Base-by-base conservation (phyloP, 2,329 filamentous ascomycete genomes). In the Ophiostoma triangulosporum region DNA sequence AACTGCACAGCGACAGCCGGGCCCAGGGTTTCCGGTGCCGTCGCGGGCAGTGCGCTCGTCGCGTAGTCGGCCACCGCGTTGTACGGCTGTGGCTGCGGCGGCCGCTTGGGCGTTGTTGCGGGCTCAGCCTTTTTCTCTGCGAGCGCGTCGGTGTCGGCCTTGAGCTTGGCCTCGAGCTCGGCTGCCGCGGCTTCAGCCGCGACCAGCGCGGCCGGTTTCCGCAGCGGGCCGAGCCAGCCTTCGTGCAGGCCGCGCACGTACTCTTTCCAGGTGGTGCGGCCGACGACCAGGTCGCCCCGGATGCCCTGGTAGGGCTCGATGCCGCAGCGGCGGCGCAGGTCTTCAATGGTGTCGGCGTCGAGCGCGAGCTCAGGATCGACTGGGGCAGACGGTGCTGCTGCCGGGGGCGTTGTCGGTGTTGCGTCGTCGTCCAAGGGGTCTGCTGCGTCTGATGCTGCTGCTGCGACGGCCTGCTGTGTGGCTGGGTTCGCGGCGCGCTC, bases 181-280 rank as follows among this genome's bases (percentile, higher is more conserved):
- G 43, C 43, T 7, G 43, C 43, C 6, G 26, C 43, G 8, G 26
- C 43, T 6, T 46, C 43, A 8, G 43, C 43, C 24, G 15, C 43
- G 8, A 31, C 15, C 15, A 46, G 43, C 43, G 29, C 43, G 43
- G 43, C 6, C 52, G 52, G 36, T 17, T 26, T 48, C 8, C 55
- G 62, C 43, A 95, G 71, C 7, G 93, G 89, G 0, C 93, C 91
- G 24, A 98, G 71, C 91, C 93, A 98, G 54, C 93, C 93, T 69
- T 98, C 93, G 65, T 98, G 93, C 60, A 97, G 65, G 46, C 93
- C 93, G 55, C 90, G 78, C 24, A 97, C 73, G 66, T 97, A 98
- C 69, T 98, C 93, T 70, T 96, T 98, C 93, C 93, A 98, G 9
- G 91, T 84, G 65, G 96, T 86, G 54, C 91, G 75, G 12, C 93